Conservation (phyloP, 1,284 basidiomycete genomes). For the Stygiomarasmius scandens region DNA sequence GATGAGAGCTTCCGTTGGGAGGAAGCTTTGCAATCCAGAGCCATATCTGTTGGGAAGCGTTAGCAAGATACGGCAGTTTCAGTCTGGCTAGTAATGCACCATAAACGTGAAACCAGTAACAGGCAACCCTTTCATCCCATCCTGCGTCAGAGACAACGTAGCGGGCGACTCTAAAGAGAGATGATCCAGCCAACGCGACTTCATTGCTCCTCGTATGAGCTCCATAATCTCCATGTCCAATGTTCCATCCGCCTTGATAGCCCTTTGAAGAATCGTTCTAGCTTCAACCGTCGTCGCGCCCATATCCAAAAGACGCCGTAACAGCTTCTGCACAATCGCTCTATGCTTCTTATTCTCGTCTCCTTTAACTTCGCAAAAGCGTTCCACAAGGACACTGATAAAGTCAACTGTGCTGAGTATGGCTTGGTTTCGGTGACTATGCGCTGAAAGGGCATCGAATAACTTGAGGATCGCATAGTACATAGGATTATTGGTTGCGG, state of each 20-base stretch:
- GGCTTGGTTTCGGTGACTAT: constrained; percentile 69
- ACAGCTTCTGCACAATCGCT: constrained; percentile 58
- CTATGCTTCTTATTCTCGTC: constrained; percentile 48
- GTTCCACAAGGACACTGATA: constrained; percentile 54
- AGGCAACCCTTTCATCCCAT: constrained; percentile 52
- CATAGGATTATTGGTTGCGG: constrained; percentile 30
- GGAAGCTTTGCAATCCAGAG: constrained; percentile 66
- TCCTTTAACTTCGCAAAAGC: constrained; percentile 31
- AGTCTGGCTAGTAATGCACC: constrained; percentile 38
- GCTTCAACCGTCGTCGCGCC: constrained; percentile 66
- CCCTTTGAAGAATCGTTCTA: constrained; percentile 60
- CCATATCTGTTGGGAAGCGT: constrained; percentile 54
- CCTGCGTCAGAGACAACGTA: constrained; percentile 47
- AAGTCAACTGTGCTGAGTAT: constrained; percentile 62
- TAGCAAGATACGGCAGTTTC: constrained; percentile 2
- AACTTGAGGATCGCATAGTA: constrained; percentile 60
- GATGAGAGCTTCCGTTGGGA: constrained; percentile 34
- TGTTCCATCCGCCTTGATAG: constrained; percentile 45
- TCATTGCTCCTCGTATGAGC: constrained; percentile 66
- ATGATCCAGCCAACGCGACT: constrained; percentile 73
- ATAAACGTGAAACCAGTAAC: constrained; percentile 68
- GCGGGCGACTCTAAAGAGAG: constrained; percentile 65
- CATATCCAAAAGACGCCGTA: constrained; percentile 69
- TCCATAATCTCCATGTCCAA: constrained; percentile 70
- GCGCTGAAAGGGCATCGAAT: constrained; percentile 60